Base-by-base conservation (phyloP, 1,284 basidiomycete species). In the Ustilago lituana region DNA sequence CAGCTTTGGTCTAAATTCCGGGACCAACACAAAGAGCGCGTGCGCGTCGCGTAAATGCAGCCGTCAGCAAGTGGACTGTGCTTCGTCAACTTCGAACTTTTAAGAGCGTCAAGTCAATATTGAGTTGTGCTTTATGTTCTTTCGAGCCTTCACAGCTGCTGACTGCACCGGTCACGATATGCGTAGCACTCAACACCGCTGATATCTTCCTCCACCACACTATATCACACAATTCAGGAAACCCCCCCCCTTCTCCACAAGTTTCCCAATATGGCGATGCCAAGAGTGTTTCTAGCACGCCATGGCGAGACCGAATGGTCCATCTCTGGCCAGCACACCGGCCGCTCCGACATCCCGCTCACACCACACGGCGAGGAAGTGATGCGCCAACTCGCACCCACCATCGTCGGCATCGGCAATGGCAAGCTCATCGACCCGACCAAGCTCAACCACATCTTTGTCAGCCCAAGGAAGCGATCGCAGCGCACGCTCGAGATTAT, bases 301-400 rank as follows among this genome's bases (percentile, higher is more conserved):
- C 80, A 82, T 54, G 80, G 79, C 53, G 76, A 73, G 60, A 82
- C 80, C 15, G 78, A 77, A 55, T 82, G 80, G 80, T 74, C 77
- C 36, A 72, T 78, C 50, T 73, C 63, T 12, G 78, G 79, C 12
- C 73, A 76, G 57, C 79, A 82, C 51, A 82, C 80, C 2, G 79
- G 80, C 0, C 73, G 78, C 19, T 71, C 76, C 43, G 78, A 82
- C 47, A 64, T 82, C 26, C 54, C 73, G 5, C 72, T 82, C 31
- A 78, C 78, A 5, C 36, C 67, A 5, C 73, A 80, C 52, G 80
- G 80, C 23, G 66, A 76, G 47, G 57, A 61, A 20, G 73, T 79
- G 24, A 79, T 78, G 64, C 61, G 60, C 19, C 52, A 62, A 31
- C 62, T 82, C 12, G 79, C 73, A 11, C 71, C 68, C 11, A 56